Percentiles rank a stretch among this genome's conserved stretches.
Conservation (phyloP, 176 grass and related monocot species). For the Olyra latifolia region DNA sequence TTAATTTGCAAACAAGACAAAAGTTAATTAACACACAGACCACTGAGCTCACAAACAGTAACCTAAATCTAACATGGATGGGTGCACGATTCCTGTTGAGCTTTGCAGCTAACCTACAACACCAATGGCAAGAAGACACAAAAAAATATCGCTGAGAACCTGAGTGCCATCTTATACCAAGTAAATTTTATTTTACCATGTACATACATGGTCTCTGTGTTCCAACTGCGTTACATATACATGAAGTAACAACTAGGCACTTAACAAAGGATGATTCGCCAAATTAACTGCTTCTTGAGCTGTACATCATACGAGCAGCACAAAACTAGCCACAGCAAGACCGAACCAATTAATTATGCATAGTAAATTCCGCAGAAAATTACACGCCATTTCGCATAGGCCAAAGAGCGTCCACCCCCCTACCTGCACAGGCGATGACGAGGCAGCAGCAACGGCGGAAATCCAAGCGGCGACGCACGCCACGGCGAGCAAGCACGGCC, state of each 20-base stretch:
- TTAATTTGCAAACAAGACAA: background rate
- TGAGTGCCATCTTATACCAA: background rate
- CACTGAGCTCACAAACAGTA: background rate
- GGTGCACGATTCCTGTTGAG: background rate
- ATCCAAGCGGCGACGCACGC: constrained; percentile 19
- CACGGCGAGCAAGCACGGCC: constrained; percentile 24
- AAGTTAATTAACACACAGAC: background rate
- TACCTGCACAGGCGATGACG: constrained; percentile 10
- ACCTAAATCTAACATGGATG: background rate
- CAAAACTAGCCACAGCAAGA: background rate
- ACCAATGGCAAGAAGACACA: background rate
- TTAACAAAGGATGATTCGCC: too few species aligned
- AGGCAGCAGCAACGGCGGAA: background rate
- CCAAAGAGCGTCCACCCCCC: background rate
- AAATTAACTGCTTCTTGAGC: background rate
- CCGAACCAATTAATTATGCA: background rate
- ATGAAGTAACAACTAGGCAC: background rate
- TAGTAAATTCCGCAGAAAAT: background rate
- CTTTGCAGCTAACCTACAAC: background rate
- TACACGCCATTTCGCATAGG: background rate
- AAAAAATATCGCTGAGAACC: background rate
- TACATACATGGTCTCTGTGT: background rate
- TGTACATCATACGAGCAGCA: background rate
- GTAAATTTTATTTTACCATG: background rate
- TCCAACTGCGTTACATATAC: background rate